Evolutionary conservation across 768 basidiomycete genomes (phyloP).

Genomic region (Boletus patriciae): DNA sequence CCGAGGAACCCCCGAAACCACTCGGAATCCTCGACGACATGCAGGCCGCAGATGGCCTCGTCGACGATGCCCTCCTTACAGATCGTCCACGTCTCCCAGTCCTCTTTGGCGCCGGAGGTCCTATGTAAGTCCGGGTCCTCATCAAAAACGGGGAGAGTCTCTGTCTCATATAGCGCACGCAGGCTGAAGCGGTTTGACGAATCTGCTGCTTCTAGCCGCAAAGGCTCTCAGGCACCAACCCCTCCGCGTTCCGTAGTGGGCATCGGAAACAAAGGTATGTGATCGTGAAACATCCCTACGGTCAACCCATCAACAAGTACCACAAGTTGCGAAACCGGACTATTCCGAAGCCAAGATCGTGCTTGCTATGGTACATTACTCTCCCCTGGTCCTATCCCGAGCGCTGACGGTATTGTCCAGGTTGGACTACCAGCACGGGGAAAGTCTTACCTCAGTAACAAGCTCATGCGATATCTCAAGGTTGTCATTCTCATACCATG

Average conservation of each 20-base stretch:
- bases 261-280: constrained; percentile 81
- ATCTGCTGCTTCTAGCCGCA: constrained; percentile 66
- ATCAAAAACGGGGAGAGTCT: neutral
- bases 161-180: neutral
- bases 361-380: constrained; percentile 78
- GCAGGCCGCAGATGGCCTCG: constrained; percentile 15
- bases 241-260: constrained; percentile 84
- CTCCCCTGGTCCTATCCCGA: neutral
- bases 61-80: constrained; percentile 13
- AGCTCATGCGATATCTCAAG: constrained; percentile 93
- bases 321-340: constrained; percentile 88
- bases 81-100: constrained; percentile 45
- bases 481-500: constrained; percentile 42
- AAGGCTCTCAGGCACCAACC: constrained; percentile 70
- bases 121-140: constrained; percentile 50
- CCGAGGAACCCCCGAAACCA: constrained; percentile 6
- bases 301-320: neutral
- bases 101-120: constrained; percentile 71
- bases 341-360: constrained; percentile 99
- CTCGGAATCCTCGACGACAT: constrained; percentile 29
- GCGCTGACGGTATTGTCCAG: constrained; percentile 38
- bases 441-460: constrained; percentile 98
- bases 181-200: constrained; percentile 83
- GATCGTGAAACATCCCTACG: neutral
- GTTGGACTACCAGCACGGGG: constrained; percentile 97